Percentiles rank a stretch among this genome's conserved stretches.
Conservation (phyloP, 208 protist genomes). For the Leishmania turanica region DNA sequence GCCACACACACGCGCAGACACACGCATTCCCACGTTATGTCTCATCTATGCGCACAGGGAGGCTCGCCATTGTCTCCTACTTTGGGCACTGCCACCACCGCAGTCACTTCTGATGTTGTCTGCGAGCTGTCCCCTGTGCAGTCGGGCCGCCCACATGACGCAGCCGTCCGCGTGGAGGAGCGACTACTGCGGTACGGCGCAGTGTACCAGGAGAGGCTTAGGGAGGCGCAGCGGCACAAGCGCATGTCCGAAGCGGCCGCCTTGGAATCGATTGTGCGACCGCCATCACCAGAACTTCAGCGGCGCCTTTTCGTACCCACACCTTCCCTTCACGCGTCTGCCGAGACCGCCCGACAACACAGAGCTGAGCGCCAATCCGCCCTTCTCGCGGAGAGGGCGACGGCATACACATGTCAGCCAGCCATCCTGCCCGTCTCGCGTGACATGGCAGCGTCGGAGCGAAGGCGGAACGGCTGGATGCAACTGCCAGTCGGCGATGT, state of each 20-base stretch:
- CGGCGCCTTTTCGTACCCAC: constrained; percentile 16
- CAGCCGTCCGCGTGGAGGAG: constrained; percentile 37
- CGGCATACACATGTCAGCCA: constrained; percentile 9
- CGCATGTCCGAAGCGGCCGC: constrained; percentile 3
- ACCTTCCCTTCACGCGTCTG: constrained; percentile 21
- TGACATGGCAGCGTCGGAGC: constrained; percentile 23
- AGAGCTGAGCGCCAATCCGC: constrained; percentile 8
- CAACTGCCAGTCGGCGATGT: constrained; percentile 20
- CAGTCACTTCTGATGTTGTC: constrained; percentile 10
- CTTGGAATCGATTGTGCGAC: background rate
- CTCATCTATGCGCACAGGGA: background rate
- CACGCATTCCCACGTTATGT: background rate
- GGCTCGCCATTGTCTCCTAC: too few relatives aligned
- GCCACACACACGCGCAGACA: background rate
- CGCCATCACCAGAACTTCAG: background rate
- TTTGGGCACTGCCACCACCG: background rate
- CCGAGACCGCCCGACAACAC: constrained; percentile 21
- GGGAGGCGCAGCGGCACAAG: constrained; percentile 11
- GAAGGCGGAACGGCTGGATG: constrained; percentile 16
- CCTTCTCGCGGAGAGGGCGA: background rate
- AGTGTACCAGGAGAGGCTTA: constrained; percentile 20
- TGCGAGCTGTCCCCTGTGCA: constrained; percentile 41
- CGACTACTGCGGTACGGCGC: constrained; percentile 50
- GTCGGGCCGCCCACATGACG: background rate
- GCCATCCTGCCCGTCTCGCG: constrained; percentile 27